phyloP scores from a whole-genome alignment of 129 eudicot genomes.

The Calendula officinalis region DNA sequence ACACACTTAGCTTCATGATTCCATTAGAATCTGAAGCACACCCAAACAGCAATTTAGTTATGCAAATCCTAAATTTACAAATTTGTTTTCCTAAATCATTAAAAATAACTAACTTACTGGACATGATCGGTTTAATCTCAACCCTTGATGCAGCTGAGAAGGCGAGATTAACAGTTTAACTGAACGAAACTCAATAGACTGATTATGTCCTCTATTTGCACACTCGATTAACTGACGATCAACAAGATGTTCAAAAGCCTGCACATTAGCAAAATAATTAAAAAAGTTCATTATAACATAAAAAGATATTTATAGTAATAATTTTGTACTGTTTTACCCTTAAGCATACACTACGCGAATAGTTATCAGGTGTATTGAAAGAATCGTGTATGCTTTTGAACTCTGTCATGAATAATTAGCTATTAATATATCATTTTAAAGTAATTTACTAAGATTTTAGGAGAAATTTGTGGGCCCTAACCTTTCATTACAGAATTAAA shows the following conservation, averaged over 20 bases:
- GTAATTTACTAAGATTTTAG: neutral
- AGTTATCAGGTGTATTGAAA: conserved; percentile 58
- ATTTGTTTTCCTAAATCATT: neutral
- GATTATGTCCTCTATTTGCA: conserved; percentile 74
- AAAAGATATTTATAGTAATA: neutral
- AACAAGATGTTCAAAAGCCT: conserved; percentile 94
- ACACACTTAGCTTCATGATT: conserved; percentile 36
- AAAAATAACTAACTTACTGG: conserved; percentile 54
- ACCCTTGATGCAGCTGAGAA: conserved; percentile 65
- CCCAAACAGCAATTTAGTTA: neutral
- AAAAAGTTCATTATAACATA: neutral
- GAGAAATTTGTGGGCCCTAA: conserved; percentile 24
- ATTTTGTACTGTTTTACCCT: conserved; percentile 45
- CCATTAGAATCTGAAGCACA: conserved; percentile 59
- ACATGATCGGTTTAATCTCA: conserved; percentile 57
- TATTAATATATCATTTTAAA: neutral
- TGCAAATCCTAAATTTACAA: no score
- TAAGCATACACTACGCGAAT: conserved; percentile 73
- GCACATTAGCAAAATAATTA: conserved; percentile 18
- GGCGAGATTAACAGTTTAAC: conserved; percentile 68
- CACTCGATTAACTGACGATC: conserved; percentile 63
- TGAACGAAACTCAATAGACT: conserved; percentile 71
- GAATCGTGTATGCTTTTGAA: conserved; percentile 75
- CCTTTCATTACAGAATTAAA: conserved; percentile 90
- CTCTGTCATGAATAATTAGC: conserved; percentile 43